Percentiles rank a stretch among this genome's conserved stretches.
phyloP scores from a whole-genome alignment of 345 rosid species.

The Eutrema japonicum region DNA sequence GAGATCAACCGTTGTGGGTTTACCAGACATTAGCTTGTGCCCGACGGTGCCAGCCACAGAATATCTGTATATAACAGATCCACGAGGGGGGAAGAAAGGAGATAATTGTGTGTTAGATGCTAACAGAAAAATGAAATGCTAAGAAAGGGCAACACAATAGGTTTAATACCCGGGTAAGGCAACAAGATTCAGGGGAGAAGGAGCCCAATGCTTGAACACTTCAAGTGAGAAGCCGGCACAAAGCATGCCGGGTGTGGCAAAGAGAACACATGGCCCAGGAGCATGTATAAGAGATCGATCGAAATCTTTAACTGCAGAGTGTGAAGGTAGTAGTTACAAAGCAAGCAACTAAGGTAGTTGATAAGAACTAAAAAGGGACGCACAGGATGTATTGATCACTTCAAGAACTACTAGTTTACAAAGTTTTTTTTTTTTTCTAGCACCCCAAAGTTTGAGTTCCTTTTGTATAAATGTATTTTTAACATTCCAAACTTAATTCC shows the following conservation, averaged over 20 bases:
- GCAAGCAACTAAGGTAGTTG: slow-evolving; percentile 20
- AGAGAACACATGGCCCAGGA: slow-evolving; percentile 98
- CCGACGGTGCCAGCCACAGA: slow-evolving; percentile 96
- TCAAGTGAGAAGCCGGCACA: slow-evolving; percentile 93
- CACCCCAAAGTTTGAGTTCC: not conserved
- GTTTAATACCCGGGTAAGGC: slow-evolving; percentile 85
- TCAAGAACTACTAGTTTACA: slow-evolving; percentile 10
- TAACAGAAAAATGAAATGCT: not conserved
- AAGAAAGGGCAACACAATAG: not conserved
- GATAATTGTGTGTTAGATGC: slow-evolving; percentile 7
- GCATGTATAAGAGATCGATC: slow-evolving; percentile 81
- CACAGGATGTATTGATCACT: not conserved
- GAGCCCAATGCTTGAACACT: slow-evolving; percentile 97
- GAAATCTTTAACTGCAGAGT: slow-evolving; percentile 66
- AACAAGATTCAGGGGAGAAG: slow-evolving; percentile 77
- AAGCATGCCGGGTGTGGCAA: slow-evolving; percentile 99
- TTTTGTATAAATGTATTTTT: not conserved
- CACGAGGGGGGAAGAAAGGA: not conserved
- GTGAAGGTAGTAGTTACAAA: slow-evolving; percentile 20
- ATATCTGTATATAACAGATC: slow-evolving; percentile 51
- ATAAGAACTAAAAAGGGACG: not conserved
- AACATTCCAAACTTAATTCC: not conserved
- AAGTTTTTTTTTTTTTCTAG: not conserved
- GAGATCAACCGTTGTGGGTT: slow-evolving; percentile 75
- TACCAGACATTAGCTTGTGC: slow-evolving; percentile 86